phyloP scores from a whole-genome alignment of 306 rosid species.

The Alnus rubra region DNA sequence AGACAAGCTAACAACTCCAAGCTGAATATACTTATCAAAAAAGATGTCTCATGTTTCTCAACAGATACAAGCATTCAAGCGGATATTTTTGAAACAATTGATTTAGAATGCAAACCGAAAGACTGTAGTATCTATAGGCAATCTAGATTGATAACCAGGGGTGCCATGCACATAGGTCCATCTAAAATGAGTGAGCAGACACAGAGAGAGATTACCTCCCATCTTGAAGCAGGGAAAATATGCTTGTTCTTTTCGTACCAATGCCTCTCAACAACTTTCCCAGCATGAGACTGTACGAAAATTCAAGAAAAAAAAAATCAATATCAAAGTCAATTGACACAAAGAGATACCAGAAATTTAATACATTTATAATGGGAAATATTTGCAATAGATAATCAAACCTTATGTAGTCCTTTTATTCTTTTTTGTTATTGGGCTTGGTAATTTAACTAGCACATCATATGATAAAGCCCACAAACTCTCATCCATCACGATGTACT shows the following conservation, averaged over 20 bases:
- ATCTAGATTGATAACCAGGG: not conserved
- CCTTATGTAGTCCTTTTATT: too few relatives aligned
- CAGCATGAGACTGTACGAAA: conserved; percentile 83
- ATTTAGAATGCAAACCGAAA: not conserved
- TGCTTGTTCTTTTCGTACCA: conserved; percentile 99
- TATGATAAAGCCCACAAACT: too few relatives aligned
- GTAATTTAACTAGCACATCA: too few relatives aligned
- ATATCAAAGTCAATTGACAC: conserved; percentile 7
- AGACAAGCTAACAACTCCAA: not conserved
- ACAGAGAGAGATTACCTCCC: conserved; percentile 65
- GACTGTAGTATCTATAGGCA: not conserved
- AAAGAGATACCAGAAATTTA: not conserved
- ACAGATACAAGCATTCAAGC: not conserved
- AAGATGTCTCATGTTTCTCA: not conserved
- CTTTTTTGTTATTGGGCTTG: too few relatives aligned
- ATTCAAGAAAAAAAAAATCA: conserved; percentile 1
- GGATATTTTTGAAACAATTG: not conserved
- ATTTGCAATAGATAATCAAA: too few relatives aligned
- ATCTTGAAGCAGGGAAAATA: conserved; percentile 97
- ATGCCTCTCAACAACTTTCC: conserved; percentile 96
- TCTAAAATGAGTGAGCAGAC: not conserved
- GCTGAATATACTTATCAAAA: not conserved
- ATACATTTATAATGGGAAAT: not conserved
- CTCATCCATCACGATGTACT: too few relatives aligned
- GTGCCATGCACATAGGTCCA: not conserved